These are phyloP conservation scores for Polyporus tsugae DNA, from an alignment of 1,284 basidiomycete genomes.

Conservation along the genomic window DNA sequence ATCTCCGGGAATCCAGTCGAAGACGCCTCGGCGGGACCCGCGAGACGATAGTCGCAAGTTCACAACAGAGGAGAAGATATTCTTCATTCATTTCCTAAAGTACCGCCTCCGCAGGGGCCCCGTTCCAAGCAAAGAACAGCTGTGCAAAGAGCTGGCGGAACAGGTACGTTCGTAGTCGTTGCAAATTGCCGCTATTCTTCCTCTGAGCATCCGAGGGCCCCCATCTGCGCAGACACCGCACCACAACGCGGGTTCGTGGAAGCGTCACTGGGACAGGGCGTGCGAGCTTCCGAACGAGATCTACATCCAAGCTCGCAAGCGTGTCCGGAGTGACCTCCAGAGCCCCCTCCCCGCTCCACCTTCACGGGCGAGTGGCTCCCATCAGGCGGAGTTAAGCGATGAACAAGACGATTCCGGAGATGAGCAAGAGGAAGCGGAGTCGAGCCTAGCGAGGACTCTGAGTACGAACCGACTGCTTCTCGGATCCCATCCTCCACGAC, in stretches of 20 bases:
- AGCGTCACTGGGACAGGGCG: constrained; percentile 24
- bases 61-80: constrained; percentile 11
- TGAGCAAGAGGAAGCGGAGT: neutral
- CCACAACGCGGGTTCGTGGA: constrained; percentile 24
- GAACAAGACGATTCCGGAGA: neutral
- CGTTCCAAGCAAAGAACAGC: neutral
- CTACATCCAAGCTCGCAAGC: constrained; percentile 8
- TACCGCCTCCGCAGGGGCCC: constrained; percentile 18
- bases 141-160: constrained; percentile 21
- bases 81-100: constrained; percentile 20
- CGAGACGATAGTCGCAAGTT: constrained; percentile 8
- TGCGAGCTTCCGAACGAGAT: constrained; percentile 22
- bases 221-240: neutral
- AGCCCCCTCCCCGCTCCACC: neutral
- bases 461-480: neutral
- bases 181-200: too few species aligned
- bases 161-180: constrained; percentile 9
- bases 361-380: neutral
- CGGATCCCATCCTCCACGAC: neutral
- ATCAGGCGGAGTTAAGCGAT: neutral
- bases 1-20: constrained; percentile 4
- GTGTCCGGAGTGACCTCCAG: neutral
- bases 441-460: neutral
- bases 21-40: constrained; percentile 8
- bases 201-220: neutral